A percentile compares a stretch with the other conserved stretches of the same genome.
Evolutionary conservation across 2,329 filamentous ascomycete genomes (phyloP).

Genomic region (Tetracladium maxilliforme): DNA sequence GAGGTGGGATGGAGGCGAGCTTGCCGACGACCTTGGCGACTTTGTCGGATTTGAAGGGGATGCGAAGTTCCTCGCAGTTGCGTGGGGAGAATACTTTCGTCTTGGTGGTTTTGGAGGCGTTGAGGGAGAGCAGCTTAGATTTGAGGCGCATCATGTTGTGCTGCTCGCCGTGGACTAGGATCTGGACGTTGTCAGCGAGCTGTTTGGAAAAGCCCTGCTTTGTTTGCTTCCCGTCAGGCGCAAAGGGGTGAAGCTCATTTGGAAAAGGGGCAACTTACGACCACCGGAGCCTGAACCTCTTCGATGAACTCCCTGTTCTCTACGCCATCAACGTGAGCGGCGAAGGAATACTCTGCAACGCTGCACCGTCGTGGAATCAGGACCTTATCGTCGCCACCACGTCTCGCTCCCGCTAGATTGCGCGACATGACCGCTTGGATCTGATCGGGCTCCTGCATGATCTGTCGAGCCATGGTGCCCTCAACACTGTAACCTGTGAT

Average conservation of each 20-base stretch:
- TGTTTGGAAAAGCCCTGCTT: too few species aligned
- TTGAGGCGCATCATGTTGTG: slow-evolving; percentile 97
- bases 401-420: slow-evolving; percentile 45
- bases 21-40: slow-evolving; percentile 92
- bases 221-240: too few species aligned
- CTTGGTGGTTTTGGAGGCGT: slow-evolving; percentile 61
- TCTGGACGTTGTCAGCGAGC: slow-evolving; percentile 32
- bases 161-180: slow-evolving; percentile 91
- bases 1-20: slow-evolving; percentile 67
- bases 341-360: slow-evolving; percentile 88
- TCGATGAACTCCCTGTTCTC: slow-evolving; percentile 97
- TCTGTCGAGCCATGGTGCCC: slow-evolving; percentile 93
- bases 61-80: slow-evolving; percentile 88
- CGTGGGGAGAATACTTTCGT: slow-evolving; percentile 87
- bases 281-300: slow-evolving; percentile 79
- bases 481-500: slow-evolving; percentile 98
- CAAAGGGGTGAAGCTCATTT: not conserved
- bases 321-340: slow-evolving; percentile 88
- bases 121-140: slow-evolving; percentile 86
- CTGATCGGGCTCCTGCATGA: slow-evolving; percentile 87
- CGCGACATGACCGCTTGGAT: slow-evolving; percentile 89
- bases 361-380: slow-evolving; percentile 89
- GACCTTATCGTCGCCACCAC: slow-evolving; percentile 55
- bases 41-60: slow-evolving; percentile 93
- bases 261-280: slow-evolving; percentile 43